Evolutionary conservation across 352 stramenopile genomes (phyloP).

Genomic region (Pythium sp.): DNA sequence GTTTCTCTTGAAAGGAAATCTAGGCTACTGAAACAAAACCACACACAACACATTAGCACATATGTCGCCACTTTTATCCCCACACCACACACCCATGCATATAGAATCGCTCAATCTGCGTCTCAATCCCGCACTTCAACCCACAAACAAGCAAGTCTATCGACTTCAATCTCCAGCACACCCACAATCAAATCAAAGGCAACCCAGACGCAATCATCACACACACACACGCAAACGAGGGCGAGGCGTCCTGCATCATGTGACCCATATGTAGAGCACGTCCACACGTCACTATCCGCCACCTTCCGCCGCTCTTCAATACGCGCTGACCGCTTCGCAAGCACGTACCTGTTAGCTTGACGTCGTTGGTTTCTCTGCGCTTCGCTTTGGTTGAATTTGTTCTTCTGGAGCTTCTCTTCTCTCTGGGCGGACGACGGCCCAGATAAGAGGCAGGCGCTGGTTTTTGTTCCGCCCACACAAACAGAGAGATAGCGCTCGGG

Average conservation of each 20-base stretch:
- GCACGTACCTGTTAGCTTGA: conserved; percentile 3
- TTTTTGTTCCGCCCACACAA: conserved; percentile 15
- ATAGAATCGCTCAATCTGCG: background rate
- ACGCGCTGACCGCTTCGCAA: background rate
- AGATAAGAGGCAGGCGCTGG: conserved; percentile 4
- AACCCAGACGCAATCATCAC: background rate
- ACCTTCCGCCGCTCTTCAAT: background rate
- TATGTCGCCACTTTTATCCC: background rate
- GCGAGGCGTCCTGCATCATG: background rate
- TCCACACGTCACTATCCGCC: background rate
- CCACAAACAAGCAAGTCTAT: background rate
- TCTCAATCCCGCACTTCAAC: conserved; percentile 2
- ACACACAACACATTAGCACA: background rate
- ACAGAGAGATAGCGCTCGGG: background rate
- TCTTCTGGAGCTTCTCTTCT: conserved; percentile 9
- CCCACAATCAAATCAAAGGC: background rate
- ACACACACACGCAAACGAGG: background rate
- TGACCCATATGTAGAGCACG: background rate
- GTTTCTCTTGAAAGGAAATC: conserved; percentile 4
- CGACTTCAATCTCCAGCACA: conserved; percentile 1
- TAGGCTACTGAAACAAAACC: background rate
- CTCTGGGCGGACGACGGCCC: background rate
- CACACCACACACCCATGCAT: background rate
- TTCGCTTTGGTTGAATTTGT: conserved; percentile 6
- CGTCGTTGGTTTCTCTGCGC: conserved; percentile 9